Base-by-base conservation (phyloP, 2,329 filamentous ascomycete species). In the Sporothrix brunneoviolacea region DNA sequence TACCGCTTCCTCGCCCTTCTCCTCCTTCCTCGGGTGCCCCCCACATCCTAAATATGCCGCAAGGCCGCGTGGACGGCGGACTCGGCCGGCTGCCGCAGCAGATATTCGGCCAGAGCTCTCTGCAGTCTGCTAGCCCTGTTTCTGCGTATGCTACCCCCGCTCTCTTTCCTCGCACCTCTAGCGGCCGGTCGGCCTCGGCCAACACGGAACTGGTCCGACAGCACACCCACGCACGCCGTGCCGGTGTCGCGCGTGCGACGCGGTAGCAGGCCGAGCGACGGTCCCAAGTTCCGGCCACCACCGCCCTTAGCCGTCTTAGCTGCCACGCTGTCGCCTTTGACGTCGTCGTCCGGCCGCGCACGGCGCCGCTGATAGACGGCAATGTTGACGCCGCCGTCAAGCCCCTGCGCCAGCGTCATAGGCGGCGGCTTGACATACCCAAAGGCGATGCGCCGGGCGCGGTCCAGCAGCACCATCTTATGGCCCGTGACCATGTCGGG, bases 371-470 rank as follows among this genome's bases (percentile, higher is more conserved):
- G 47, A 16, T 35, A 39, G 21, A 10, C 15, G 2, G 12, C 27
- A 4, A 35, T 35, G 42, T 50, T 39, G 51, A 54, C 49, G 13
- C 56, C 55, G 28, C 48, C 53, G 30, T 58, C 56, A 3, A 39
- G 24, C 13, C 48, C 46, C 10, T 12, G 28, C 2, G 32, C 13
- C 33, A 56, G 35, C 27, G 52, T 37, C 47, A 38, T 27, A 16
- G 54, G 55, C 22, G 47, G 42, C 8, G 56, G 57, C 33, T 35
- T 42, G 4, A 35, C 21, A 19, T 52, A 41, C 28, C 54, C 48
- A 21, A 58, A 47, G n/a, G 50, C 51, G 7, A 56, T 18, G 10
- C 58, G 56, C 1, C 58, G 55, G 2, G 50, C 42, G 3, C 57
- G 54, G 52, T 59, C 58, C 13, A 58, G 48, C 21, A 46, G 30